Evolutionary conservation across 495 filamentous ascomycete species (phyloP).

Genomic region (Trichoderma gamsii): DNA sequence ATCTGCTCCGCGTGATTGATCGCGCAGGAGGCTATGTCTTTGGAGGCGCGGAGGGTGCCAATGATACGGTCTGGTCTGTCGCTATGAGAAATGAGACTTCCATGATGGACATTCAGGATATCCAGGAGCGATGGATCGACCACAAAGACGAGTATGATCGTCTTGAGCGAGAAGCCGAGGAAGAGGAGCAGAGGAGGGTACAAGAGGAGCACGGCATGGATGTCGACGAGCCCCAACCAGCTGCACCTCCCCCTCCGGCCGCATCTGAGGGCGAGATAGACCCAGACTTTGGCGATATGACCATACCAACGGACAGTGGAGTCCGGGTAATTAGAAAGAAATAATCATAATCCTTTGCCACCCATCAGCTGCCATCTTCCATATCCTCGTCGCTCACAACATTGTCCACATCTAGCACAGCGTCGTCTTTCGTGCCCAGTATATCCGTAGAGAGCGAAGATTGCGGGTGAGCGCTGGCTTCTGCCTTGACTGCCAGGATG

Average conservation of each 20-base stretch:
- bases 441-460: background rate
- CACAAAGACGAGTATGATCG: constrained; percentile 83
- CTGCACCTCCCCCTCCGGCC: background rate
- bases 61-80: constrained; percentile 90
- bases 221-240: background rate
- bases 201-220: constrained; percentile 22
- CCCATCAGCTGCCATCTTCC: constrained; percentile 34
- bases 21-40: constrained; percentile 90
- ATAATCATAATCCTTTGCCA: constrained; percentile 26
- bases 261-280: background rate
- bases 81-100: constrained; percentile 82
- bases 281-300: constrained; percentile 19
- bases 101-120: constrained; percentile 72
- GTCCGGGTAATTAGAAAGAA: constrained; percentile 36
- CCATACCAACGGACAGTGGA: constrained; percentile 27
- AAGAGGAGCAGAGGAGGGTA: constrained; percentile 43
- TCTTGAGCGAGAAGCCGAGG: constrained; percentile 62
- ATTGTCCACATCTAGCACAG: constrained; percentile 40
- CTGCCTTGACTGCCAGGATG: constrained; percentile 56
- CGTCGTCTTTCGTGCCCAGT: constrained; percentile 27
- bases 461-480: constrained; percentile 17
- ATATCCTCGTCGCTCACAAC: constrained; percentile 43
- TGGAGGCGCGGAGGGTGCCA: constrained; percentile 81
- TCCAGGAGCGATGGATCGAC: constrained; percentile 94
- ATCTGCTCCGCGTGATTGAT: constrained; percentile 77